phyloP scores from a whole-genome alignment of 192 early-diverging fungal species.

The Linnemannia hyalina region DNA sequence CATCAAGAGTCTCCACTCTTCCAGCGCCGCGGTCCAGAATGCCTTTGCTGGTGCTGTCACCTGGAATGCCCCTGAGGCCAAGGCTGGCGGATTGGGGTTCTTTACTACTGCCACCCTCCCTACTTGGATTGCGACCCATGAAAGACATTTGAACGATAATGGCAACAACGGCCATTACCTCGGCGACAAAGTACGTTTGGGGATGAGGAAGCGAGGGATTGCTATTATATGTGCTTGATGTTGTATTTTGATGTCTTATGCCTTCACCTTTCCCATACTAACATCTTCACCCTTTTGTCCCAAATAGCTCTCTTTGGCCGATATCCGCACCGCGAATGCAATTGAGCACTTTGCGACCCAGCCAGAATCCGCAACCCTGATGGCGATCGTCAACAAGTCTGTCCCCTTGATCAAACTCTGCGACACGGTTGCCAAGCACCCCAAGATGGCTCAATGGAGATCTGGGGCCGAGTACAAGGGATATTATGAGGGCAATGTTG shows the following conservation, averaged over 20 bases:
- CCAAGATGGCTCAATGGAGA: constrained; percentile 42
- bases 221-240: background rate
- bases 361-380: constrained; percentile 2
- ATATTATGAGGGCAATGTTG: background rate
- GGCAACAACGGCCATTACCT: constrained; percentile 49
- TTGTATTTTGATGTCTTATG: background rate
- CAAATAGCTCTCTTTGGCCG: constrained; percentile 32
- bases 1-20: constrained; percentile 31
- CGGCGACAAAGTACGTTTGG: constrained; percentile 17
- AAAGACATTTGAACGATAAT: constrained; percentile 31
- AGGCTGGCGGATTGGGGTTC: background rate
- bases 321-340: constrained; percentile 22
- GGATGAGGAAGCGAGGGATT: too few relatives aligned
- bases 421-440: constrained; percentile 28
- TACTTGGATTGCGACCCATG: constrained; percentile 26
- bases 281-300: background rate
- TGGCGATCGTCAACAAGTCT: constrained; percentile 23
- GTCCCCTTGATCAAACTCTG: constrained; percentile 16
- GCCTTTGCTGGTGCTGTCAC: constrained; percentile 12
- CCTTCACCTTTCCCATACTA: background rate
- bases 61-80: constrained; percentile 13
- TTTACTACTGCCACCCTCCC: constrained; percentile 10
- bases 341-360: constrained; percentile 28
- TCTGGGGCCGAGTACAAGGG: background rate
- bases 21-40: background rate